Evolutionary conservation across 495 filamentous ascomycete genomes (phyloP), one percentile per base, ranked within the genome.

Genomic region (Tuber magnatum): DNA sequence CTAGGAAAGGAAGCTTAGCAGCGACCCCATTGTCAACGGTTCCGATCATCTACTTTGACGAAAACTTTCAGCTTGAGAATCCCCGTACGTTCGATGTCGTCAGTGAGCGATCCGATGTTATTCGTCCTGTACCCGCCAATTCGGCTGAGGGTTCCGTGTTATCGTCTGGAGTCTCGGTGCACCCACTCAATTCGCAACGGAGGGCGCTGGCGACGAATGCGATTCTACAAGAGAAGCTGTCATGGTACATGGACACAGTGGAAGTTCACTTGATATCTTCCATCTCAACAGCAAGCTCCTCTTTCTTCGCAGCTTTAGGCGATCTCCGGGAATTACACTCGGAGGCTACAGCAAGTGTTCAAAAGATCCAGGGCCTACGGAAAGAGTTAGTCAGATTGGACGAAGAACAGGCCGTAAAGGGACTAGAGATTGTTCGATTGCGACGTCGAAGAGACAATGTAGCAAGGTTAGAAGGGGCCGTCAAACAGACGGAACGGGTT

Each of bases 171-270:
- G 71, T 61, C 43, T 79, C 77, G 46, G 70, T 48, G 39, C 41
- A 61, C 46, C 72, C 77, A 42, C 35, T 75, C 22, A 61, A 71
- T 40, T 76, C 80, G 7, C 91, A 93, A 43, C 88, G 95, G 68
- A 97, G 97, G 83, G 92, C 92, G 24, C 86, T 99, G 6, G 94
- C 96, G 46, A 97, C 94, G 0, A 99, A 99, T 85, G 95, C 95
- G 1, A 98, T 99, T 69, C 84, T 99, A n/a, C 95, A 99, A 82
- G 95, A 99, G 81, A 99, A 99, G 82, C 87, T 99, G 5, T 97
- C 94, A 2, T 99, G 95, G 95, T 99, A 99, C 80, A 97, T 99
- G 95, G 95, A 99, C 82, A 99, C 96, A 0, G 92, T 99, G 32
- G 95, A 99, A 81, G 92, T 98, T 71, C 95, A 99, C 82, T 87